Conservation (phyloP, 2,329 filamentous ascomycete genomes). For the Ophiostoma sp. region DNA sequence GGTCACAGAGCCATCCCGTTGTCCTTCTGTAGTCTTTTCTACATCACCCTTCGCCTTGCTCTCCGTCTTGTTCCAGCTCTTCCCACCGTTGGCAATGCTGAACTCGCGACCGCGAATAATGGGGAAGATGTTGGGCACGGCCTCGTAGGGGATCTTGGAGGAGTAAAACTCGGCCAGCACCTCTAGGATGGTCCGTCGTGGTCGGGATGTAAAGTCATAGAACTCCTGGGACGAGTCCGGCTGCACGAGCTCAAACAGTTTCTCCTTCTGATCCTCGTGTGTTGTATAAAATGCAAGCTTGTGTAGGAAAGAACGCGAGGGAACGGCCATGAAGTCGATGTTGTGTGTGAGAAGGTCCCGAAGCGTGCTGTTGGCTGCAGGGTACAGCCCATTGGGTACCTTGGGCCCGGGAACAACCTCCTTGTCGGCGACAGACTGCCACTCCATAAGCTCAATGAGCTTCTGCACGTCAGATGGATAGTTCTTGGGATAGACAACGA, state of each 20-base stretch:
- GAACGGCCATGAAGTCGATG: slow-evolving; percentile 86
- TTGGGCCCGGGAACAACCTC: slow-evolving; percentile 55
- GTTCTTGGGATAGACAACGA: slow-evolving; percentile 85
- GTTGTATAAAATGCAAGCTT: slow-evolving; percentile 73
- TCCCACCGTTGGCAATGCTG: slow-evolving; percentile 77
- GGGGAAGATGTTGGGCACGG: slow-evolving; percentile 73
- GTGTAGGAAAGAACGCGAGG: slow-evolving; percentile 81
- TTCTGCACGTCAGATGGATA: slow-evolving; percentile 76
- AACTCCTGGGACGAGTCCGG: slow-evolving; percentile 84
- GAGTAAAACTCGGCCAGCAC: slow-evolving; percentile 86
- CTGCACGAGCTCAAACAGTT: slow-evolving; percentile 79
- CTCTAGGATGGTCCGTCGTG: slow-evolving; percentile 87
- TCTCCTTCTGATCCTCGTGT: slow-evolving; percentile 72
- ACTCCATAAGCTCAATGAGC: slow-evolving; percentile 76
- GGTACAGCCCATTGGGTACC: slow-evolving; percentile 24
- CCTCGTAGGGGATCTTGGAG: slow-evolving; percentile 76
- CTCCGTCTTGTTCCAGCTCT: slow-evolving; percentile 23
- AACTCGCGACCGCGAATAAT: slow-evolving; percentile 86
- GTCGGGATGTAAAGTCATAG: slow-evolving; percentile 92
- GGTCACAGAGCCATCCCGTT: background rate
- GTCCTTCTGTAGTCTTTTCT: background rate
- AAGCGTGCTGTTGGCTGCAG: slow-evolving; percentile 56
- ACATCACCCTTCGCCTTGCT: background rate
- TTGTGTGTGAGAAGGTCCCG: slow-evolving; percentile 77
- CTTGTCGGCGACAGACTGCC: slow-evolving; percentile 70